These are phyloP conservation scores for Ophiostoma pallidulum DNA, from an alignment of 2,329 filamentous ascomycete species.

Conservation along the genomic window DNA sequence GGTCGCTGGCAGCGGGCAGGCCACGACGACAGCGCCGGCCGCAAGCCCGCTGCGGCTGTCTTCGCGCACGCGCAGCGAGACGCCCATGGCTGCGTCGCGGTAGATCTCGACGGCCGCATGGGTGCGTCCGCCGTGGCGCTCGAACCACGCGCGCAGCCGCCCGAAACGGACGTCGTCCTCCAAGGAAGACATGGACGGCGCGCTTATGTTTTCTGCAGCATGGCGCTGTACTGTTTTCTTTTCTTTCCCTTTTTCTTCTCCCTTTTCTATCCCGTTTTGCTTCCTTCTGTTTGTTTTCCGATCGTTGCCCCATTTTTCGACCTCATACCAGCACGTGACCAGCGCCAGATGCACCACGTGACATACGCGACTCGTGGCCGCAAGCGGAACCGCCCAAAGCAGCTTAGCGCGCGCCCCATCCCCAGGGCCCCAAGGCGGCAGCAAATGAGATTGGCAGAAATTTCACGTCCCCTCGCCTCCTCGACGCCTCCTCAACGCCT, in stretches of 20 bases:
- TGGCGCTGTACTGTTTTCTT: too few relatives aligned
- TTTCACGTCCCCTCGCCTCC: neutral
- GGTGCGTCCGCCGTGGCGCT: slow-evolving; percentile 35
- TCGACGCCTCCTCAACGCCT: neutral
- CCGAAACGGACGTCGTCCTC: slow-evolving; percentile 20
- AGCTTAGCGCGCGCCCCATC: too few relatives aligned
- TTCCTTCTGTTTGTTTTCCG: too few relatives aligned
- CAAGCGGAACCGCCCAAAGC: neutral
- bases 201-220: too few relatives aligned
- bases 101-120: slow-evolving; percentile 45
- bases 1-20: slow-evolving; percentile 41
- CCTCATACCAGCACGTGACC: neutral
- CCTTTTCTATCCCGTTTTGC: too few relatives aligned
- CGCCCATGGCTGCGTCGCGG: slow-evolving; percentile 38
- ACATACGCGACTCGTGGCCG: neutral
- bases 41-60: slow-evolving; percentile 21
- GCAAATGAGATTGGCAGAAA: slow-evolving; percentile 9
- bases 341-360: too few relatives aligned
- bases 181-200: slow-evolving; percentile 4
- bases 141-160: slow-evolving; percentile 40
- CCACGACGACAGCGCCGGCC: slow-evolving; percentile 37
- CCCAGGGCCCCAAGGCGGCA: too few relatives aligned
- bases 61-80: slow-evolving; percentile 42
- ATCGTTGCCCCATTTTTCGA: neutral
- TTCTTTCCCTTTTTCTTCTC: too few relatives aligned